Base-by-base conservation (phyloP, 2,329 filamentous ascomycete genomes). In the Aureobasidium sp. region DNA sequence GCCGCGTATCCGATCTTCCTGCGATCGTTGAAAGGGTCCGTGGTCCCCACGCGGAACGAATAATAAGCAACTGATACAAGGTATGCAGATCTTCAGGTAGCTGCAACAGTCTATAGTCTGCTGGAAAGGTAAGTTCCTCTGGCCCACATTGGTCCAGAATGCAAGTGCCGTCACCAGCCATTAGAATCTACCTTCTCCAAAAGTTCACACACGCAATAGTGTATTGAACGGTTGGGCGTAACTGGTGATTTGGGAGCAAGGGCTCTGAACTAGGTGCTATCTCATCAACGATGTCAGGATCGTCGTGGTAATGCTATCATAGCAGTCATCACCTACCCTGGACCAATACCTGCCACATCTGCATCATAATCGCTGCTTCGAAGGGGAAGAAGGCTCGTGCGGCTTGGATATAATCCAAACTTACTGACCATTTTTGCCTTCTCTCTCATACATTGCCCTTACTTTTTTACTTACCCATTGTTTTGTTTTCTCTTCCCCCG, bases 51-150 rank as follows among this genome's bases (percentile, higher is more conserved):
- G n/a, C n/a, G n/a, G n/a, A n/a, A n/a, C n/a, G n/a, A n/a, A n/a
- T n/a, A 45, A 45, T 34, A 34, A 45, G 41, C 41, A 45, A 45
- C 41, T 45, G 41, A 45, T 32, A 45, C 41, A 45, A 45, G 41
- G 27, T 45, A 22, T 12, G 41, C 7, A n/a, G 17, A 45, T 45
- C 41, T 4, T 3, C 30, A 21, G 24, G 40, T 21, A 25, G 25
- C 11, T 24, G 11, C 25, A 45, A 45, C 41, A 12, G 41, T 16
- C 27, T 29, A 34, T 45, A 45, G 41, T 34, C n/a, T n/a, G n/a
- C n/a, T n/a, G n/a, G n/a, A n/a, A n/a, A n/a, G n/a, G n/a, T n/a
- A n/a, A n/a, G n/a, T n/a, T n/a, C n/a, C n/a, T n/a, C n/a, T n/a
- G n/a, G n/a, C n/a, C n/a, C n/a, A n/a, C n/a, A n/a, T n/a, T n/a